Evolutionary conservation across 441 rosid genomes (phyloP), one percentile per base, ranked within the genome.

Genomic region (Geranium incanum): DNA sequence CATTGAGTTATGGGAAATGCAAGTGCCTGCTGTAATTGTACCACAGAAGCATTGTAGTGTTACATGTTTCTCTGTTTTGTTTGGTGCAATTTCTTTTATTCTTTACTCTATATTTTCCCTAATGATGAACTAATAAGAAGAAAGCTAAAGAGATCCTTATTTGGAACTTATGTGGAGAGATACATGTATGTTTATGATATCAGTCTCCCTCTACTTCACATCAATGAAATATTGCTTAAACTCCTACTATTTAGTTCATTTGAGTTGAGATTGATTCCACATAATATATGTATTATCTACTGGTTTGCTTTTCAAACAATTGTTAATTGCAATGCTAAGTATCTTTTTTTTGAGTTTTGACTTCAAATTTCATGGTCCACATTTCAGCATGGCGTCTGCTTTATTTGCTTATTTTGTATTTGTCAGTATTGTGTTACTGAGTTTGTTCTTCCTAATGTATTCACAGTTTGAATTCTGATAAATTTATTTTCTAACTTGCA

Each of bases 401-500:
- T 5, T 36, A 37, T 66, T 66, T 66, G 6, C 8, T 13, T 63
- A 45, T 1, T 66, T 36, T 66, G 43, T 13, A 11, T 41, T 68
- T 48, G 19, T 50, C 39, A 50, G 6, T 18, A 4, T 45, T 52
- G 7, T 37, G 3, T 37, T 15, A 11, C 48, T 66, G 19, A 60
- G 33, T 45, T 62, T 45, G 55, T 71, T 70, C 33, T 21, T 71
- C 13, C 41, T 45, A 23, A 4, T 70, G 63, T 18, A 9, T 55
- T 39, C 9, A 37, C 37, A 41, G 16, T 41, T 21, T 28, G 21
- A 5, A 41, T 19, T 23, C 21, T 21, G 13, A n/a, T 43, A n/a
- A 18, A 6, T 16, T 36, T 66, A 74, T 6, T 36, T 5, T 71
- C 72, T 66, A 72, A 59, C 71, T 79, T 83, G 71, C 79, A 87